Conservation (phyloP, 1,284 basidiomycete genomes). For the Lentinula novae-zelandiae region DNA sequence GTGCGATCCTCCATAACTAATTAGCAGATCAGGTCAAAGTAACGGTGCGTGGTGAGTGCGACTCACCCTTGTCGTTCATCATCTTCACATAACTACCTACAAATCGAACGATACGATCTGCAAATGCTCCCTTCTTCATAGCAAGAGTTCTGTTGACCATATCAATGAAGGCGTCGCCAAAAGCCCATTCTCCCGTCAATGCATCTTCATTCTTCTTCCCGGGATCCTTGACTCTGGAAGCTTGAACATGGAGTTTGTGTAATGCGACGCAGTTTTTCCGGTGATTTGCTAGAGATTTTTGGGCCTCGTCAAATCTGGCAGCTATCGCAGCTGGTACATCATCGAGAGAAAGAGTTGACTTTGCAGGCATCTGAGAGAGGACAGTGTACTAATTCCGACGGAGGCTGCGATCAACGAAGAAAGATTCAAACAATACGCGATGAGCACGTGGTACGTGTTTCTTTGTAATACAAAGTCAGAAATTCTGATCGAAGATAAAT, state of each 20-base stretch:
- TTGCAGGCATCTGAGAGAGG: conserved; percentile 13
- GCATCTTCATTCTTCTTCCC: conserved; percentile 46
- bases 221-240: conserved; percentile 52
- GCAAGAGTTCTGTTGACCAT: conserved; percentile 71
- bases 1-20: conserved; percentile 13
- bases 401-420: conserved; percentile 6
- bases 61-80: conserved; percentile 74
- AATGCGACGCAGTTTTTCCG: conserved; percentile 86
- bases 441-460: conserved; percentile 7
- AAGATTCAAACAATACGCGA: background rate
- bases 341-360: conserved; percentile 10
- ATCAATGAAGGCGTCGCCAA: conserved; percentile 72
- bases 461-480: background rate
- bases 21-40: background rate
- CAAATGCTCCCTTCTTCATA: conserved; percentile 83
- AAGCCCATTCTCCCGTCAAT: conserved; percentile 76
- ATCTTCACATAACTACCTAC: conserved; percentile 81
- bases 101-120: conserved; percentile 85
- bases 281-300: conserved; percentile 78
- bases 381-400: conserved; percentile 10
- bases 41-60: background rate
- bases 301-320: conserved; percentile 67
- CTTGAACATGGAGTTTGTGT: conserved; percentile 77
- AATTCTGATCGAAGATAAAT: background rate
- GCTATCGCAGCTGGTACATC: conserved; percentile 29